A percentile compares a stretch with the other conserved stretches of the same genome.
Evolutionary conservation across 2,329 filamentous ascomycete species (phyloP).

Genomic region (Monosporascus sp.): DNA sequence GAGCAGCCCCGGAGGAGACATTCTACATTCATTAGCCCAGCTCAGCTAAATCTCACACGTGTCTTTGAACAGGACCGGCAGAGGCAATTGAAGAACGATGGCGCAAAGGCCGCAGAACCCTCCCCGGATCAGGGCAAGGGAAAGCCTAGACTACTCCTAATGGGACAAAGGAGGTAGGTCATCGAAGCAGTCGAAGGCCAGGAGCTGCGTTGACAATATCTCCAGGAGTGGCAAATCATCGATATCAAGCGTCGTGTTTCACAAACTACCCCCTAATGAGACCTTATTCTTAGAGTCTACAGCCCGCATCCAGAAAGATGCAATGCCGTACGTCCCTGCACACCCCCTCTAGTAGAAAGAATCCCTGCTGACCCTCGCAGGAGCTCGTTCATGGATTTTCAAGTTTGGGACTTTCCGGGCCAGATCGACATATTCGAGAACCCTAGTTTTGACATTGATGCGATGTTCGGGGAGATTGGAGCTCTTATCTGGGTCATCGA

Average conservation of each 20-base stretch:
- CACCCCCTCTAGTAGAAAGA: neutral
- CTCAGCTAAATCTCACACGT: constrained; percentile 59
- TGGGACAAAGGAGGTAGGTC: constrained; percentile 86
- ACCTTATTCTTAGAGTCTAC: constrained; percentile 95
- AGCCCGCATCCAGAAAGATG: constrained; percentile 88
- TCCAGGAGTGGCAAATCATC: constrained; percentile 93
- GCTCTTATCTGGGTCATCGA: constrained; percentile 98
- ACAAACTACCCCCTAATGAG: constrained; percentile 93
- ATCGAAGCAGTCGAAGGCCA: neutral
- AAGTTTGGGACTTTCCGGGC: constrained; percentile 96
- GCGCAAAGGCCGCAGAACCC: constrained; percentile 39
- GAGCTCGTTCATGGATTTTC: constrained; percentile 98
- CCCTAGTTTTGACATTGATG: constrained; percentile 82
- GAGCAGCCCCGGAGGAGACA: constrained; percentile 10
- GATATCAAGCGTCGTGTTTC: constrained; percentile 98
- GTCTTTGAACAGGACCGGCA: constrained; percentile 57
- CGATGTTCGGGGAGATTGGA: constrained; percentile 90
- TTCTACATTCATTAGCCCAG: constrained; percentile 45
- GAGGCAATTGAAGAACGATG: constrained; percentile 45
- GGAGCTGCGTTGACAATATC: constrained; percentile 9
- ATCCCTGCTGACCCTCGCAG: constrained; percentile 12
- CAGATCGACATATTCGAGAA: constrained; percentile 88
- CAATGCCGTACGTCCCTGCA: constrained; percentile 70
- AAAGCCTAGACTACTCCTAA: constrained; percentile 83
- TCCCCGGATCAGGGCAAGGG: constrained; percentile 46